Evolutionary conservation across 495 filamentous ascomycete genomes (phyloP), one percentile per base, ranked within the genome.

Genomic region (Cercophora sp.): DNA sequence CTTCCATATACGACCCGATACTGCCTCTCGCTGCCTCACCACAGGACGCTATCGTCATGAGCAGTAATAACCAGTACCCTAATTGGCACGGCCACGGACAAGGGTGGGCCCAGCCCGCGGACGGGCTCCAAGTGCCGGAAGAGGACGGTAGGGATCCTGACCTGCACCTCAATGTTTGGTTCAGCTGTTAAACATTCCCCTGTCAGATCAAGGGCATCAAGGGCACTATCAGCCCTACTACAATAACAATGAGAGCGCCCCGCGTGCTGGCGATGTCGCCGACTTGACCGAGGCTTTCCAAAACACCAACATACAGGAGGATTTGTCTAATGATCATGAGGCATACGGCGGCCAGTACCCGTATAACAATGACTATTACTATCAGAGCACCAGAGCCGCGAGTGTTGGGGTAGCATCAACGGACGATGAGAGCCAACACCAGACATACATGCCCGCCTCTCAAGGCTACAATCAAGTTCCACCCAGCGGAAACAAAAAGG

Each of bases 1-100:
- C n/a, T n/a, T n/a, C n/a, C n/a, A n/a, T n/a, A n/a, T n/a, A n/a
- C n/a, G n/a, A n/a, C 27, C 25, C 48, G 36, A 25, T 27, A 24
- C 8, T 22, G 19, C 13, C 18, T 11, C 19, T 25, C 37, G 26
- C n/a, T 26, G 15, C 20, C 43, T 37, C 26, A 16, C 47, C 43
- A n/a, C 36, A 55, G 45, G 11, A 60, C 60, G 54, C 55, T 13
- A 22, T 51, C 52, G 43, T 44, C 43, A 64, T 64, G 61, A 56
- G 37, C 32, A 37, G 52, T 34, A 40, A 53, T 15, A 49, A 32
- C 48, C 44, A 34, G 24, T 32, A 32, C 36, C 22, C 42, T 20
- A 23, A 8, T 20, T 39, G 36, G 36, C 36, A 19, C 15, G 36
- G 36, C n/a, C 16, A 20, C 4, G 36, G 29, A 23, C 23, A 34